Base-by-base conservation (phyloP, 257 asterid species). In the Primulina tabacum region DNA sequence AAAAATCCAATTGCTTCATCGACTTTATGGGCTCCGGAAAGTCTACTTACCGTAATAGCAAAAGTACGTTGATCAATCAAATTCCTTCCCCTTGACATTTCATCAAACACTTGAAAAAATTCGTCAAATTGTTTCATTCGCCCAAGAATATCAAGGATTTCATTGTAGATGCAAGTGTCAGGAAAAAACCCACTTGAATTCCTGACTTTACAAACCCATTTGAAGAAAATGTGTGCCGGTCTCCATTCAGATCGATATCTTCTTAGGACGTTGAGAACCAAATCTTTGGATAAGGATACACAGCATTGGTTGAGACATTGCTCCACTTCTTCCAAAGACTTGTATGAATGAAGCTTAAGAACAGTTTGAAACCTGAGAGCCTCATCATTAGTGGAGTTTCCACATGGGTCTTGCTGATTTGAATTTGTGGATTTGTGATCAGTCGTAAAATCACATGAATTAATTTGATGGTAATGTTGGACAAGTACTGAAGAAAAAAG, bases 171-270 rank as follows among this genome's bases (percentile, higher is more conserved):
- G 21, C 73, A 72, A 29, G 83, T 64, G 1, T 50, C 73, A 0
- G 83, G 84, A 17, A 75, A 68, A 65, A 67, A 70, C 26, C 78
- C 82, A 18, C 29, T 20, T 65, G 78, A 43, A 38, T 53, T 50
- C 29, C 40, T 29, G 59, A 32, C 62, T 8, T 64, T 71, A 47
- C 66, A n/a, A 18, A 81, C 81, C 94, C 87, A 92, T 35, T 56
- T 69, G 82, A 92, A 92, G 88, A 88, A 85, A 2, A 80, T 58
- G 69, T 69, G 75, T 9, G 98, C 96, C 24, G 94, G 80, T 78
- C 82, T 86, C 95, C 96, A 90, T 72, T 89, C 90, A 24, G 86
- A 86, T 56, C 89, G 84, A 82, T 86, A 89, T 8, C 96, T 87
- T 82, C 70, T 81, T 72, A 92, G 87, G 56, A 90, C 95, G 26